Conservation (phyloP, 768 basidiomycete species). For the Symmetrospora coprosmae region DNA sequence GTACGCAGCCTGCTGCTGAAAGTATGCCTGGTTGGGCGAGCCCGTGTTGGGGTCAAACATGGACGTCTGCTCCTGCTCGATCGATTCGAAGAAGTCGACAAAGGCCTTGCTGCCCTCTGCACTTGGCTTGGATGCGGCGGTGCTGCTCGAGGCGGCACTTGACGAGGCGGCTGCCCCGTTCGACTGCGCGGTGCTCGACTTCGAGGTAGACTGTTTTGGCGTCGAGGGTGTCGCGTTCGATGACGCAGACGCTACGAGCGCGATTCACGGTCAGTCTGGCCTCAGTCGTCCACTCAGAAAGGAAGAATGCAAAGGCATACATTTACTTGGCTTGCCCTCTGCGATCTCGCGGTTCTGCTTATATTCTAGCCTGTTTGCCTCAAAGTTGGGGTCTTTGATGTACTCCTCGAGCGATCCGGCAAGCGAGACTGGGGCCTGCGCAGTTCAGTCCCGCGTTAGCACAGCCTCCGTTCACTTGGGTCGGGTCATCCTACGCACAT, state of each 20-base stretch:
- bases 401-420: slow-evolving; percentile 89
- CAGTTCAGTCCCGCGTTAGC: neutral
- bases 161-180: slow-evolving; percentile 22
- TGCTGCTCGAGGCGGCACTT: slow-evolving; percentile 25
- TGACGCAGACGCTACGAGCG: neutral
- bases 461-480: neutral
- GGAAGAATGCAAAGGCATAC: neutral
- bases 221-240: neutral
- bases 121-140: slow-evolving; percentile 30
- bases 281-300: neutral
- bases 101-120: slow-evolving; percentile 43
- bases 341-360: slow-evolving; percentile 59
- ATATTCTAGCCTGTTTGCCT: slow-evolving; percentile 86
- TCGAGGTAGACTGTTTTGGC: neutral
- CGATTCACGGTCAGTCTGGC: neutral
- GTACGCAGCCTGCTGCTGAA: slow-evolving; percentile 42
- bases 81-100: slow-evolving; percentile 74
- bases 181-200: slow-evolving; percentile 3
- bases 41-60: slow-evolving; percentile 54
- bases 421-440: slow-evolving; percentile 82
- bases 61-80: slow-evolving; percentile 65
- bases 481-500: slow-evolving; percentile 38
- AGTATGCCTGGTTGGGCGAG: slow-evolving; percentile 36
- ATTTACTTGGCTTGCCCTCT: slow-evolving; percentile 38
- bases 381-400: slow-evolving; percentile 88